Base-by-base conservation (phyloP, 306 rosid species). In the Castanea mollissima region DNA sequence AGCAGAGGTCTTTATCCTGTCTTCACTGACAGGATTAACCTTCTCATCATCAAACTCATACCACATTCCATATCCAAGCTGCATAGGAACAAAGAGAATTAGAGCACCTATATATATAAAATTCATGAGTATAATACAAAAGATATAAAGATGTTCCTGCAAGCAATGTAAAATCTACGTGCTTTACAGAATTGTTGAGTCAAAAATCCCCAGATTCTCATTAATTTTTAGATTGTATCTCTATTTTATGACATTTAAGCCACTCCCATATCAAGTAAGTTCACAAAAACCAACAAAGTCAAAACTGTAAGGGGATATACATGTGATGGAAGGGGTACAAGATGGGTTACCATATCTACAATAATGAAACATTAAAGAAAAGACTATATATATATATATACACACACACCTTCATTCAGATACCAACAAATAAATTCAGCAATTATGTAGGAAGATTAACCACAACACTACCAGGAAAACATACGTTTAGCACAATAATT, bases 11-110 rank as follows among this genome's bases (percentile, higher is more conserved):
- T 88, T 90, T 41, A 91, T 76, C 67, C 41, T 72, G 19, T 90
- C 94, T 63, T 86, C 88, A 4, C 60, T 34, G n/a, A 82, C 80
- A 29, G 84, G 73, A 54, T 44, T 35, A 81, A 92, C 98, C 80
- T 87, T 86, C 56, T 78, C 88, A 77, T 94, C 98, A 74, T 94
- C 93, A 65, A 94, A 94, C 83, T 90, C 97, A 13, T 84, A 90
- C 97, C 98, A 92, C 64, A 19, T 77, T 23, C 83, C 88, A 18
- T 75, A 44, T 56, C 86, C 89, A 38, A 79, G 86, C 98, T 94
- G 96, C 86, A 83, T 0, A 46, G 19, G 62, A 78, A 86, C 15
- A 82, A 83, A 75, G 18, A 46, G 3, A 1, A 10, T 19, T 2
- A 68, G 55, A 32, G 49, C 70, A 55, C 74, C 60, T 75, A 75